Base-by-base conservation (phyloP, 2,329 filamentous ascomycete genomes). In the Calycina herbarum region DNA sequence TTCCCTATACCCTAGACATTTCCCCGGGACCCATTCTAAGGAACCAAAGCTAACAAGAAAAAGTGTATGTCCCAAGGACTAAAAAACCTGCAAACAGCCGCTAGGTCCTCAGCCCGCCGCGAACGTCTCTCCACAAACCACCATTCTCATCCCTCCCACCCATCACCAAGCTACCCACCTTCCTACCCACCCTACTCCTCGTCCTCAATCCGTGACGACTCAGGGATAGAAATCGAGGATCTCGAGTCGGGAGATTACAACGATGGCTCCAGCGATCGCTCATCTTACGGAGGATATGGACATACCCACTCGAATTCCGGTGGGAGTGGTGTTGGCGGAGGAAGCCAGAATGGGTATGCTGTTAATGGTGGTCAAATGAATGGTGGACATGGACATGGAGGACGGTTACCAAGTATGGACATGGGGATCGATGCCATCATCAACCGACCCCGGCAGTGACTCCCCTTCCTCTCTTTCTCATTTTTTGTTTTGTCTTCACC, bases 1-100 rank as follows among this genome's bases (percentile, higher is more conserved):
- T 29, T 51, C 57, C 33, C 68, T 20, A 20, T 20, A 20, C 20
- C 20, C 20, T 20, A 20, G 20, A 20, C 20, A 20, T 20, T 20
- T 20, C 20, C 20, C 20, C 20, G 20, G 20, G 20, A 20, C 20
- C 20, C 20, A 20, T 20, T 20, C 20, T 20, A 20, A 20, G 20
- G 20, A 20, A 20, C 20, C 20, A 20, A 20, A 20, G 20, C 20
- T 63, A 68, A 59, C 66, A 66, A 67, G 66, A 20, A 61, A 20
- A 58, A 94, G 91, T 93, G 90, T 79, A 92, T 95, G 88, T 88
- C 90, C 76, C 91, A 90, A 74, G 92, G 92, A 42, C 81, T 94
- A 72, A 94, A 93, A 80, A 93, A 92, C 77, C 84, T 95, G 65
- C 88, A 90, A 76, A 87, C 88, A 72, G 86, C 87, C 62, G 84